Conservation (phyloP, 257 asterid genomes). For the Gentiana dahurica region DNA sequence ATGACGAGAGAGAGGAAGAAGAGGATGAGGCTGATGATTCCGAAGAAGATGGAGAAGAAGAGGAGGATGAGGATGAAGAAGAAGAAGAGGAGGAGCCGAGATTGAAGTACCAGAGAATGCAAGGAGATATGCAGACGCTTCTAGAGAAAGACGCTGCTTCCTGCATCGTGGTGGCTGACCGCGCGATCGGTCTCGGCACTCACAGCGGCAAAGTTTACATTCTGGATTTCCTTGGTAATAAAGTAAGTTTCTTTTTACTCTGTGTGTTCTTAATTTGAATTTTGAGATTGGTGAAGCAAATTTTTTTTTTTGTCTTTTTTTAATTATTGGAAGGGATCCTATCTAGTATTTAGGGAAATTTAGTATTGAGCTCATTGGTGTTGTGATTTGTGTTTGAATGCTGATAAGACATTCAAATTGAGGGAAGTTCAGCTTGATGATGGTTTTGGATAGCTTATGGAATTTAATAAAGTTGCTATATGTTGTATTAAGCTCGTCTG, state of each 20-base stretch:
- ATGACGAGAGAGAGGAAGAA: constrained; percentile 65
- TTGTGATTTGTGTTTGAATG: no score
- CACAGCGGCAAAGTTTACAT: constrained; percentile 76
- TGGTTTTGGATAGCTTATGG: no score
- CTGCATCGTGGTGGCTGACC: constrained; percentile 80
- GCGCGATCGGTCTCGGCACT: constrained; percentile 97
- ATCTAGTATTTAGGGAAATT: no score
- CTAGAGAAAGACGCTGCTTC: constrained; percentile 83
- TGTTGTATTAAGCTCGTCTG: no score
- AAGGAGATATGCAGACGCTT: constrained; percentile 85
- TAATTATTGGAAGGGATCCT: no score
- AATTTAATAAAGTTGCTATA: no score
- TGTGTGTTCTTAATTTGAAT: no score
- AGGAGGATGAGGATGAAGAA: constrained; percentile 39
- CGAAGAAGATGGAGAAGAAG: constrained; percentile 41
- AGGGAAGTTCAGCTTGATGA: no score
- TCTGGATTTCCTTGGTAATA: constrained; percentile 96
- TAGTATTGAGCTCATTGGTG: no score
- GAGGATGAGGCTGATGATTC: constrained; percentile 55
- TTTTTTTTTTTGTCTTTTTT: no score
- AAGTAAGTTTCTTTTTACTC: constrained; percentile 25
- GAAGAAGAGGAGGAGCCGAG: constrained; percentile 88
- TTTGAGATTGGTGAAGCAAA: no score
- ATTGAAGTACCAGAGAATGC: constrained; percentile 97
- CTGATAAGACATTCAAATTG: no score